Percentiles rank a stretch among this genome's conserved stretches.
Conservation (phyloP, 2,329 filamentous ascomycete species). For the Clarireedia homoeocarpa region DNA sequence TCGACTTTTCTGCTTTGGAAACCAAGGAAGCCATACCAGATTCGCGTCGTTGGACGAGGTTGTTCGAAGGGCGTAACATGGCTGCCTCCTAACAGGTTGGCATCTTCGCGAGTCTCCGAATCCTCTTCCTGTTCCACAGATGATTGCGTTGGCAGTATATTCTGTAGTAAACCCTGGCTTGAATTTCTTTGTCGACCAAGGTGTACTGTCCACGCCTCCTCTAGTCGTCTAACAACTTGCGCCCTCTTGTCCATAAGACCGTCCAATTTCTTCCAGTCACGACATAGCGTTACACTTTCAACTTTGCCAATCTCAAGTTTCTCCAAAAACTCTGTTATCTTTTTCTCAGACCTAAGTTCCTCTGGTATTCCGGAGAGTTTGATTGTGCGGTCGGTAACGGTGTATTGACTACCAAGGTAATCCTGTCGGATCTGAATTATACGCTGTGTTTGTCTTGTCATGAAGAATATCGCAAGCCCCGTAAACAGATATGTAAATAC, state of each 20-base stretch:
- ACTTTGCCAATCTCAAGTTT: conserved; percentile 84
- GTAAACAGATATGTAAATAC: conserved; percentile 94
- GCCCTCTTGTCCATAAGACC: conserved; percentile 61
- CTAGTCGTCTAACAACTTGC: conserved; percentile 60
- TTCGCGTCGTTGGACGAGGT: conserved; percentile 57
- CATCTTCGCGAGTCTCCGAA: conserved; percentile 46
- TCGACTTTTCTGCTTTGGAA: conserved; percentile 69
- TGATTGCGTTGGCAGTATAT: conserved; percentile 38
- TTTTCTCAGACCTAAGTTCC: conserved; percentile 70
- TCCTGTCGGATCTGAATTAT: conserved; percentile 83
- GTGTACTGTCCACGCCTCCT: conserved; percentile 75
- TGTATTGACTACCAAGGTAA: conserved; percentile 87
- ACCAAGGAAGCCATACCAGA: conserved; percentile 73
- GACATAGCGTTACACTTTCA: conserved; percentile 77
- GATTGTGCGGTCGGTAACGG: conserved; percentile 92
- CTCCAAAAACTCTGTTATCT: conserved; percentile 81
- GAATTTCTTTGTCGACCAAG: conserved; percentile 40
- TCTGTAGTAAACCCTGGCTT: conserved; percentile 22
- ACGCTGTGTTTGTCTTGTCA: conserved; percentile 74
- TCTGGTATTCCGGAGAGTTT: conserved; percentile 79
- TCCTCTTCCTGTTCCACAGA: conserved; percentile 32
- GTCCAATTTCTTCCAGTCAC: conserved; percentile 80
- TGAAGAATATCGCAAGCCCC: conserved; percentile 69
- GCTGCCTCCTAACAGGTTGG: conserved; percentile 44
- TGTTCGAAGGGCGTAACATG: conserved; percentile 38